Base-by-base conservation (phyloP, 164 flowering plant genomes). In the Piper longum region DNA sequence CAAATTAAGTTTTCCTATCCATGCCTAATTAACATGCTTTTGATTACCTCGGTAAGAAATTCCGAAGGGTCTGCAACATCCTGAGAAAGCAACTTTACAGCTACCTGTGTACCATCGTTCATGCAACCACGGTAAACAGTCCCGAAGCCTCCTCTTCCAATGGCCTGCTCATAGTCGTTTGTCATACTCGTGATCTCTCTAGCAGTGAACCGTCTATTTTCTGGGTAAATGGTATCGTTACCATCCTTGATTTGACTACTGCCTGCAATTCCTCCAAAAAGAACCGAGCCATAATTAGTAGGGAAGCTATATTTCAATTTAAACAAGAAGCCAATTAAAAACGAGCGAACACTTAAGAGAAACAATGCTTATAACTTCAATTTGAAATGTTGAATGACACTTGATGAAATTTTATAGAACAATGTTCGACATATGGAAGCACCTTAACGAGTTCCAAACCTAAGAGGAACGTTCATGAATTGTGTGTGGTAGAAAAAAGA, bases 71-170 rank as follows among this genome's bases (percentile, higher is more conserved):
- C 57, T 55, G n/a, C 84, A 81, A 16, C 74, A 55, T 55, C 19
- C 4, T 55, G 57, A 62, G 82, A 78, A 14, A 81, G 74, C 71
- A 81, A 68, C 68, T 84, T 82, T 0, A 84, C 83, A 11, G 85
- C 83, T 41, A 80, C 81, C 60, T 71, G 70, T 14, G 64, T 64
- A 18, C 67, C 76, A 60, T 78, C 74, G 4, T 57, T 52, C 62
- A 75, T 8, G 52, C 26, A 16, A 41, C 86, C 86, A 68, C 69
- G 73, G 64, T 78, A 82, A 18, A 80, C 84, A 7, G 66, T 69
- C 17, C 86, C 86, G 67, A 72, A 79, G 39, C 81, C 84, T 69
- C 86, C 84, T 70, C 69, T 73, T 5, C 84, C 86, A 54, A 82
- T 65, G 6, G 66, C 66, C 18, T 19, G 66, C 26, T 73, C 39